phyloP scores from a whole-genome alignment of 768 basidiomycete species.

The Agrocybe praecox region DNA sequence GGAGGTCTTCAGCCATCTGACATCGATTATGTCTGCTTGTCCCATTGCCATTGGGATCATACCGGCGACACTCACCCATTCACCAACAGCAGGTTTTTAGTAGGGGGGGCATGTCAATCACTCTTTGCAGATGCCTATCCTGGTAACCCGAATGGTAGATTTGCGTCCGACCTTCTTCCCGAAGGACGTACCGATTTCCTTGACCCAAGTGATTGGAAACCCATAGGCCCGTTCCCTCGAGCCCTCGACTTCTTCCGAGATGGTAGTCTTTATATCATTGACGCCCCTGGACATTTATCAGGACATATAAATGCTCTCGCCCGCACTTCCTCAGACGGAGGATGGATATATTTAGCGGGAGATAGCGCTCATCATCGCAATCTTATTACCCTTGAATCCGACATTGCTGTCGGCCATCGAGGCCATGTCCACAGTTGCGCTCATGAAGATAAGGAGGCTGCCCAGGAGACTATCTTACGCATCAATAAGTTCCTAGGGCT shows the following conservation, averaged over 20 bases:
- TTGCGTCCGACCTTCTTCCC: constrained; percentile 36
- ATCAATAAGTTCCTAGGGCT: constrained; percentile 38
- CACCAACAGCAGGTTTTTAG: constrained; percentile 46
- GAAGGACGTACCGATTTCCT: constrained; percentile 39
- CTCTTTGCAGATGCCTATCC: constrained; percentile 45
- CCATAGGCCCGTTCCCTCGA: constrained; percentile 52
- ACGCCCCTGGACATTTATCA: constrained; percentile 55
- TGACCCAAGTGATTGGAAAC: constrained; percentile 28
- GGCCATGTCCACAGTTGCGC: constrained; percentile 38
- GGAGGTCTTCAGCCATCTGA: constrained; percentile 49
- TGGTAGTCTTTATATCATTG: constrained; percentile 59
- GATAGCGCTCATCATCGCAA: constrained; percentile 59
- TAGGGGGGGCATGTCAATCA: constrained; percentile 39
- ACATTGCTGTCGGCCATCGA: constrained; percentile 32
- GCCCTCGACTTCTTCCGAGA: constrained; percentile 59
- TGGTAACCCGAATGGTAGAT: constrained; percentile 31
- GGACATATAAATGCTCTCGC: constrained; percentile 59
- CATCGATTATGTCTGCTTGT: constrained; percentile 47
- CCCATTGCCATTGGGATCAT: constrained; percentile 60
- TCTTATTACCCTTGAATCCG: constrained; percentile 45
- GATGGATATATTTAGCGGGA: constrained; percentile 57
- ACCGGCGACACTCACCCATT: constrained; percentile 50
- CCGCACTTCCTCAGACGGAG: constrained; percentile 55
- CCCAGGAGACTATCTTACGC: constrained; percentile 41
- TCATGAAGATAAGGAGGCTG: constrained; percentile 44